Conservation (phyloP, 768 basidiomycete genomes). For the Rhizopogon sp. region DNA sequence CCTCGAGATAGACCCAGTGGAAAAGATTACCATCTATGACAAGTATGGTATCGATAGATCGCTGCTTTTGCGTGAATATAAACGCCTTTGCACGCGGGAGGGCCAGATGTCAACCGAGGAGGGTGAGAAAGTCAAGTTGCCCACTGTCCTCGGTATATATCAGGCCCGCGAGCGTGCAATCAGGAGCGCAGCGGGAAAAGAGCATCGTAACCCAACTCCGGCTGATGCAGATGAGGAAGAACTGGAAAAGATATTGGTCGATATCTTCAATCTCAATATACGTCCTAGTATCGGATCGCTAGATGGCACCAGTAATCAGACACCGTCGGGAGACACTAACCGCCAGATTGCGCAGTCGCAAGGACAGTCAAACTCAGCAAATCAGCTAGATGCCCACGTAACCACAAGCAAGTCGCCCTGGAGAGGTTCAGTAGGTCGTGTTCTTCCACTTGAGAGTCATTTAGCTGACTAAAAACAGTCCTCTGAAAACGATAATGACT, state of each 20-base stretch:
- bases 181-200: constrained; percentile 28
- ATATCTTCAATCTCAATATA: constrained; percentile 24
- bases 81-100: constrained; percentile 44
- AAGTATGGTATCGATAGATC: constrained; percentile 42
- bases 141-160: constrained; percentile 50
- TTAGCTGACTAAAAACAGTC: not conserved
- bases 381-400: too few species aligned
- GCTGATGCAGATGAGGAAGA: constrained; percentile 23
- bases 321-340: not conserved
- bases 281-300: not conserved
- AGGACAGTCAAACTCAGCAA: not conserved
- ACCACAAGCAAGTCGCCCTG: not conserved
- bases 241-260: constrained; percentile 23
- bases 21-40: constrained; percentile 56
- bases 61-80: constrained; percentile 49
- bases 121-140: constrained; percentile 48
- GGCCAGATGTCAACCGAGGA: constrained; percentile 52
- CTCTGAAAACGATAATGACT: not conserved
- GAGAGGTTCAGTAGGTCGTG: not conserved
- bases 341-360: not conserved
- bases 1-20: constrained; percentile 39
- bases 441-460: not conserved
- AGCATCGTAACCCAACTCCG: constrained; percentile 17
- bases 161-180: constrained; percentile 43
- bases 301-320: not conserved